Evolutionary conservation across 1,139 yeast genomes (phyloP).

Genomic region (Waltiozyma sp.): DNA sequence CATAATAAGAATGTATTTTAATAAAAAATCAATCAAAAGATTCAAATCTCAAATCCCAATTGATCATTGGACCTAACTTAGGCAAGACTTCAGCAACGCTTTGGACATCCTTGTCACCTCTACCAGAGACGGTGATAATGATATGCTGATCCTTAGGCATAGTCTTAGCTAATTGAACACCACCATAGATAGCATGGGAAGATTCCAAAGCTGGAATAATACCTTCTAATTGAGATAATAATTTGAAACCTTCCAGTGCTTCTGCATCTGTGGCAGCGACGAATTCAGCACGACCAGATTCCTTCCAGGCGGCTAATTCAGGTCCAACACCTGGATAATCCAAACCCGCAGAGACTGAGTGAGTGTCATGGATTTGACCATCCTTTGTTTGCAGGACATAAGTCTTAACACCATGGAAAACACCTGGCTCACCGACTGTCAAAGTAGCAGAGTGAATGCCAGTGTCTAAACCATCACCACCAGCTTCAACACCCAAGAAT

Average conservation of each 20-base stretch:
- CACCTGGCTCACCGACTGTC: conserved; percentile 91
- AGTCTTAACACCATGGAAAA: conserved; percentile 94
- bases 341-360: conserved; percentile 94
- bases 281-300: conserved; percentile 83
- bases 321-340: conserved; percentile 99
- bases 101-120: conserved; percentile 99
- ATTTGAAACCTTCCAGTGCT: conserved; percentile 82
- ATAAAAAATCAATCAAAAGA: conserved; percentile 9
- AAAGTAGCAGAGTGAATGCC: conserved; percentile 85
- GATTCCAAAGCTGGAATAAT: conserved; percentile 97
- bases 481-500: conserved; percentile 94
- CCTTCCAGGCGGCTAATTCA: conserved; percentile 92
- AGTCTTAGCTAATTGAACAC: conserved; percentile 76
- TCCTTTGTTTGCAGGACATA: conserved; percentile 82
- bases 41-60: conserved; percentile 93
- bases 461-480: conserved; percentile 93
- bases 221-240: conserved; percentile 89
- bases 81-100: conserved; percentile 94
- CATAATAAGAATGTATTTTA: no score
- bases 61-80: conserved; percentile 75
- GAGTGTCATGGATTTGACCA: conserved; percentile 97
- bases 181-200: conserved; percentile 92
- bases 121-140: conserved; percentile 85
- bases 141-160: conserved; percentile 71
- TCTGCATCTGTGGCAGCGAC: conserved; percentile 89